Conservation (phyloP, 2,329 filamentous ascomycete genomes). For the Phyllosticta paracitricarpa region DNA sequence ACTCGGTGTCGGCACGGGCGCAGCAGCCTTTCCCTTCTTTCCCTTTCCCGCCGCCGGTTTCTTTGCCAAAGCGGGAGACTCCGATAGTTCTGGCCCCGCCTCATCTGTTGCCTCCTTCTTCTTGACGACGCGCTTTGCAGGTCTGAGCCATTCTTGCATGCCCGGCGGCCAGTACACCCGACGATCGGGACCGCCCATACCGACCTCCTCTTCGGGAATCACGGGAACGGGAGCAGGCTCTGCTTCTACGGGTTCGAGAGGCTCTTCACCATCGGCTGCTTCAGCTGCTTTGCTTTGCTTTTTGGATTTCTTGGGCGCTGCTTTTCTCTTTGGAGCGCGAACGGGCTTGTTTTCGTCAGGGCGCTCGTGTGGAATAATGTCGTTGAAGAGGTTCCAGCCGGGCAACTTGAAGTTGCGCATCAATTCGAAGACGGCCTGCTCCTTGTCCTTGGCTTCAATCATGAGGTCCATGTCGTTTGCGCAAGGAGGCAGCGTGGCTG, state of each 20-base stretch:
- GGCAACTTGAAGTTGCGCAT: conserved; percentile 83
- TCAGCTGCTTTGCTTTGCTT: conserved; percentile 27
- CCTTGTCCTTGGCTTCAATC: conserved; percentile 98
- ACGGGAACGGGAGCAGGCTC: conserved; percentile 23
- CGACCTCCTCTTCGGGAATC: conserved; percentile 58
- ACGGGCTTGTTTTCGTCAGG: conserved; percentile 59
- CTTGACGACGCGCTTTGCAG: conserved; percentile 61
- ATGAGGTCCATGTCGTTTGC: conserved; percentile 83
- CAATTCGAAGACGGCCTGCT: conserved; percentile 89
- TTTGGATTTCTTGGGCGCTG: conserved; percentile 35
- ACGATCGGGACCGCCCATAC: conserved; percentile 74
- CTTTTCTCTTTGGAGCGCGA: conserved; percentile 30
- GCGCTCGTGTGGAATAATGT: conserved; percentile 67
- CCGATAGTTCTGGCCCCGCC: neutral
- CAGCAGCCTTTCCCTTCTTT: conserved; percentile 16
- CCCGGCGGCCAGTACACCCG: conserved; percentile 86
- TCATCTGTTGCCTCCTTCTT: conserved; percentile 33
- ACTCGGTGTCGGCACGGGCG: conserved; percentile 34
- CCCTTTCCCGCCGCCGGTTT: conserved; percentile 15
- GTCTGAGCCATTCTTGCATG: conserved; percentile 82
- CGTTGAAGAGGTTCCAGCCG: conserved; percentile 64
- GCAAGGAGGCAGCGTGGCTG: conserved; percentile 73
- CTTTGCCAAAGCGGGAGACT: conserved; percentile 24
- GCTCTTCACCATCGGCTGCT: conserved; percentile 31
- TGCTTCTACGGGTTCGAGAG: conserved; percentile 28